These are phyloP conservation scores for Eutrema heterophyllum DNA, from an alignment of 345 rosid genomes.

Conservation along the genomic window DNA sequence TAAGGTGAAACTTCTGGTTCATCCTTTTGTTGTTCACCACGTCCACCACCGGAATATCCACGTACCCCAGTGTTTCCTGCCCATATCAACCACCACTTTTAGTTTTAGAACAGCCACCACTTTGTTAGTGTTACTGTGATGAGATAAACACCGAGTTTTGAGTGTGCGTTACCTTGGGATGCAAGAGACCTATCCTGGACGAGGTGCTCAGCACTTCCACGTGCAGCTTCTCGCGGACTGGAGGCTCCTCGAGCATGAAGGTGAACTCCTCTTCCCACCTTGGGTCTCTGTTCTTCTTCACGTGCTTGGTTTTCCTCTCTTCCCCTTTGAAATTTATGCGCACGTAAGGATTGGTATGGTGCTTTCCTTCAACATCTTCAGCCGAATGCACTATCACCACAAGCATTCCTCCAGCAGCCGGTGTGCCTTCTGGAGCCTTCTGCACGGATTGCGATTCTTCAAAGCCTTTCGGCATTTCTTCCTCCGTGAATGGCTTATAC, in stretches of 20 bases:
- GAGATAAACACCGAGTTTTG: background rate
- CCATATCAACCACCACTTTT: background rate
- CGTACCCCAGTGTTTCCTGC: constrained; percentile 80
- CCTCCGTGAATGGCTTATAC: constrained; percentile 81
- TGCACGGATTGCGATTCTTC: constrained; percentile 48
- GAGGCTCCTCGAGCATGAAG: constrained; percentile 77
- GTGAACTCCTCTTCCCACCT: constrained; percentile 91
- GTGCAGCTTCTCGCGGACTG: constrained; percentile 61
- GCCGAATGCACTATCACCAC: constrained; percentile 80
- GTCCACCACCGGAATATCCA: constrained; percentile 65
- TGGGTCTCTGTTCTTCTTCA: constrained; percentile 92
- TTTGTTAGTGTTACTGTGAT: background rate
- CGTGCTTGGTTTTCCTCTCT: constrained; percentile 71
- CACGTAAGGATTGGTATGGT: constrained; percentile 80
- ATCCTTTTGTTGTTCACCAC: constrained; percentile 80
- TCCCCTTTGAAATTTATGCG: constrained; percentile 71
- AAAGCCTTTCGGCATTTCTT: constrained; percentile 48
- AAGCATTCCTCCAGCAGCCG: constrained; percentile 80
- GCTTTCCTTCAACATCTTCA: constrained; percentile 88
- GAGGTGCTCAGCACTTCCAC: constrained; percentile 81
- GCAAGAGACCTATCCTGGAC: constrained; percentile 74
- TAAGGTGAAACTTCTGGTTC: constrained; percentile 85
- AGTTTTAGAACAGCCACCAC: background rate
- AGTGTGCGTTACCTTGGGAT: constrained; percentile 61
- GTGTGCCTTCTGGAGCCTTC: constrained; percentile 85